Evolutionary conservation across 2,329 filamentous ascomycete species (phyloP).

Genomic region (Curvularia verruculosa): DNA sequence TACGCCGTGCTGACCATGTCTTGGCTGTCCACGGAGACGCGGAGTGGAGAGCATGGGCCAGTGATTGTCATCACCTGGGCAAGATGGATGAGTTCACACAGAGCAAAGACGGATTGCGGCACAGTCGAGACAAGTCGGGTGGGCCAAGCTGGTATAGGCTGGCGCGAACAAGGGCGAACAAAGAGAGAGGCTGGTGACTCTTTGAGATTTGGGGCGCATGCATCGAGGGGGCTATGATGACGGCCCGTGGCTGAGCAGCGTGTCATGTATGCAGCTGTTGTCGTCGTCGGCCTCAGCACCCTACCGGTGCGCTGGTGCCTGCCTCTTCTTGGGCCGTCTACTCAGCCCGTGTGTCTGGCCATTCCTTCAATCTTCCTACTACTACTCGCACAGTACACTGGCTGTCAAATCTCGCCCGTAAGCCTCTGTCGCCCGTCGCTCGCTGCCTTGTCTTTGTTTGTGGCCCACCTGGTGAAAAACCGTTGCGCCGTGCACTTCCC

Average conservation of each 20-base stretch:
- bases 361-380: conserved; percentile 5
- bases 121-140: conserved; percentile 14
- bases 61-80: no score
- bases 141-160: conserved; percentile 12
- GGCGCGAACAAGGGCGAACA: background rate
- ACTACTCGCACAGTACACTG: no score
- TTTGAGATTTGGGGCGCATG: background rate
- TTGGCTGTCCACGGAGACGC: conserved; percentile 3
- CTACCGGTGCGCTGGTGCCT: conserved; percentile 24
- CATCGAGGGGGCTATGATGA: conserved; percentile 8
- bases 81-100: no score
- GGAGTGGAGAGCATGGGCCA: background rate
- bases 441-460: conserved; percentile 10
- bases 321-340: conserved; percentile 10
- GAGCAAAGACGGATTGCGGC: conserved; percentile 11
- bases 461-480: conserved; percentile 8
- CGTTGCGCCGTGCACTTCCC: conserved; percentile 14
- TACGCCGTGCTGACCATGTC: no score
- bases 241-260: conserved; percentile 31
- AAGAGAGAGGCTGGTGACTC: conserved; percentile 3
- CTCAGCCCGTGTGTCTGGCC: conserved; percentile 8
- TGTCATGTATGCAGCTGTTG: conserved; percentile 18
- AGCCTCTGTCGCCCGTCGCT: conserved; percentile 5
- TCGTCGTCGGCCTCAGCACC: conserved; percentile 29
- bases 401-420: background rate